Evolutionary conservation across 2,329 filamentous ascomycete genomes (phyloP).

Genomic region (Mycogone perniciosa): DNA sequence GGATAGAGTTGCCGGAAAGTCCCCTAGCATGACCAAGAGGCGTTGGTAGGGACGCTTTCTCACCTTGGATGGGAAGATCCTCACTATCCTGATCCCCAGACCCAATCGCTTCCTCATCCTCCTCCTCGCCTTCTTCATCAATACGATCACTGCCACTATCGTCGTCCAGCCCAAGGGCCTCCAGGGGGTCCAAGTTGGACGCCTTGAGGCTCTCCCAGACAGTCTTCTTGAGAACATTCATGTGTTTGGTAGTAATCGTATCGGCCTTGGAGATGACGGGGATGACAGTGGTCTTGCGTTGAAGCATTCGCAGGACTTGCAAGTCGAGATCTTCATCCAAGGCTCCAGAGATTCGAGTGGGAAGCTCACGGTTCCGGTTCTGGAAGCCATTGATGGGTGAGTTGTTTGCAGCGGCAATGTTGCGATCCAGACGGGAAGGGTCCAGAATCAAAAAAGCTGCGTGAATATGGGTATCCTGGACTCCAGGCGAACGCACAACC

Average conservation of each 20-base stretch:
- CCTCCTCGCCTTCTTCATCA: constrained; percentile 48
- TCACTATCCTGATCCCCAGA: constrained; percentile 26
- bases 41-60: constrained; percentile 23
- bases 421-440: constrained; percentile 76
- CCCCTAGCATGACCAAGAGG: constrained; percentile 38
- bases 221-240: constrained; percentile 82
- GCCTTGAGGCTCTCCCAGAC: constrained; percentile 85
- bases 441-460: constrained; percentile 91
- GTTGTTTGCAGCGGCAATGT: constrained; percentile 58
- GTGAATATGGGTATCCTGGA: constrained; percentile 95
- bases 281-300: constrained; percentile 91
- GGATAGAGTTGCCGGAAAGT: constrained; percentile 40
- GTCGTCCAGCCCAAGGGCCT: constrained; percentile 76
- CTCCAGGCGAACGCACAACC: constrained; percentile 84
- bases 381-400: constrained; percentile 43
- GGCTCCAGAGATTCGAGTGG: constrained; percentile 51
- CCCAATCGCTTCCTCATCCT: constrained; percentile 22
- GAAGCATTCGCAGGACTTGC: constrained; percentile 78
- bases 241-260: constrained; percentile 91
- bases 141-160: constrained; percentile 54
- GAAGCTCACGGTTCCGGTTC: constrained; percentile 35
- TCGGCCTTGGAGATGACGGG: constrained; percentile 96
- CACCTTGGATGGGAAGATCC: constrained; percentile 35
- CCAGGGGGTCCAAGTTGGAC: constrained; percentile 80
- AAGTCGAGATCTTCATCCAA: constrained; percentile 87